phyloP scores from a whole-genome alignment of 2,329 filamentous ascomycete genomes.

The Venturia aucupariae region DNA sequence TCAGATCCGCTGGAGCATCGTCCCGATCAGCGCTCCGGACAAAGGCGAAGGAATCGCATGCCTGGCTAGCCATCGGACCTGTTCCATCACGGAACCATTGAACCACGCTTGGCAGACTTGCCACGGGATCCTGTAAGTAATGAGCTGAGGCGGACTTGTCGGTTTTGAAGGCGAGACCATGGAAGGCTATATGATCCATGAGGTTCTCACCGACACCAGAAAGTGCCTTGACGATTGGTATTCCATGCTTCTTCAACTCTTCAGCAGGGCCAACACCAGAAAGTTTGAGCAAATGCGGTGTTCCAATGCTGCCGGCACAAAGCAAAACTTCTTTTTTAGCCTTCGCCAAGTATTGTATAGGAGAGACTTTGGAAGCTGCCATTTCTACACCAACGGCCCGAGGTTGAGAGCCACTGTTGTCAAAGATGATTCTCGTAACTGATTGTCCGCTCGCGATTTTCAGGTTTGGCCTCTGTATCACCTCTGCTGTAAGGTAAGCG shows the following conservation, averaged over 20 bases:
- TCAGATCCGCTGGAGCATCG: neutral
- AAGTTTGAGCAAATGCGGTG: slow-evolving; percentile 39
- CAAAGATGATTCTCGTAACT: slow-evolving; percentile 19
- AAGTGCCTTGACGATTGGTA: slow-evolving; percentile 36
- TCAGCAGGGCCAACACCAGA: slow-evolving; percentile 39
- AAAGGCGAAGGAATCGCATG: slow-evolving; percentile 9
- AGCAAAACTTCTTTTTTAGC: slow-evolving; percentile 35
- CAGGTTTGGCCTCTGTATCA: slow-evolving; percentile 18
- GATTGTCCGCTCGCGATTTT: slow-evolving; percentile 18
- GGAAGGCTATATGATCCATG: slow-evolving; percentile 36
- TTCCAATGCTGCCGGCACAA: slow-evolving; percentile 34
- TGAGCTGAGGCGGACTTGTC: neutral
- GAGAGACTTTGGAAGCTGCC: neutral
- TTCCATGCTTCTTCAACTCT: slow-evolving; percentile 29
- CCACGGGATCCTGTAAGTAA: neutral
- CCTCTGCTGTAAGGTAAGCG: slow-evolving; percentile 18
- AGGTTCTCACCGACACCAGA: slow-evolving; percentile 43
- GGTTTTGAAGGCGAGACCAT: slow-evolving; percentile 5
- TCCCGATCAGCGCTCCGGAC: neutral
- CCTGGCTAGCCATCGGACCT: slow-evolving; percentile 4
- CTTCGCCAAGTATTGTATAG: neutral
- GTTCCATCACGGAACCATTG: slow-evolving; percentile 9
- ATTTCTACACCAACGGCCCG: slow-evolving; percentile 19
- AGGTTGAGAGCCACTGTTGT: slow-evolving; percentile 16
- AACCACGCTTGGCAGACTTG: neutral